Evolutionary conservation across 345 rosid species (phyloP), one percentile per base, ranked within the genome.

Genomic region (Erodium maritimum): DNA sequence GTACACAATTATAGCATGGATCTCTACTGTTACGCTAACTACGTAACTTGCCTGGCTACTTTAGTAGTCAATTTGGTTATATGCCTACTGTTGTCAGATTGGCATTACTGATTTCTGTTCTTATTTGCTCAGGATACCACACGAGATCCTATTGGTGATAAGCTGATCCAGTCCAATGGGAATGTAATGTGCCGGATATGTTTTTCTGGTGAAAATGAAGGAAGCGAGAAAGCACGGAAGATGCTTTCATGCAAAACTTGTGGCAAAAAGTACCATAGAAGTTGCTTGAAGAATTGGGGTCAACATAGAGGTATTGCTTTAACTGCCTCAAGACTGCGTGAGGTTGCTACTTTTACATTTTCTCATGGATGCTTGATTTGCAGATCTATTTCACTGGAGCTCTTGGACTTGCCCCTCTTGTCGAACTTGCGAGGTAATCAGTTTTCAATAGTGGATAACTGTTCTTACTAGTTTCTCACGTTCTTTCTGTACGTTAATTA

Each of bases 331-430:
- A 25, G 48, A 21, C 33, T 37, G 71, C 55, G 9, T 59, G 18
- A 45, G 25, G 18, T 16, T 64, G 64, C 29, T 24, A 60, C 33
- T n/a, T 21, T 64, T 21, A 64, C 25, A 17, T 52, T 18, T 65
- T 21, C 72, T 71, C 78, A 74, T 55, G 53, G 48, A 48, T 23
- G 11, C 33, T 58, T 60, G 34, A 23, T 67, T 72, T 70, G 75
- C 84, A 93, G 97, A 94, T 87, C 78, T 94, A 50, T 90, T 94
- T 72, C 93, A 85, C 61, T 94, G 99, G 99, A 94, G 90, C 73
- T 85, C 91, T 5, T 94, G 99, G 99, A 82, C 83, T 21, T 94
- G 99, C 65, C 97, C 97, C 2, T 83, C 91, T 55, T 94, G 99
- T 61, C 85, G 95, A 53, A 82, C 58, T 58, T 94, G 99, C 57